These are phyloP conservation scores for Nakaseomyces delphensis DNA, from an alignment of 1,139 yeast genomes.

Conservation along the genomic window DNA sequence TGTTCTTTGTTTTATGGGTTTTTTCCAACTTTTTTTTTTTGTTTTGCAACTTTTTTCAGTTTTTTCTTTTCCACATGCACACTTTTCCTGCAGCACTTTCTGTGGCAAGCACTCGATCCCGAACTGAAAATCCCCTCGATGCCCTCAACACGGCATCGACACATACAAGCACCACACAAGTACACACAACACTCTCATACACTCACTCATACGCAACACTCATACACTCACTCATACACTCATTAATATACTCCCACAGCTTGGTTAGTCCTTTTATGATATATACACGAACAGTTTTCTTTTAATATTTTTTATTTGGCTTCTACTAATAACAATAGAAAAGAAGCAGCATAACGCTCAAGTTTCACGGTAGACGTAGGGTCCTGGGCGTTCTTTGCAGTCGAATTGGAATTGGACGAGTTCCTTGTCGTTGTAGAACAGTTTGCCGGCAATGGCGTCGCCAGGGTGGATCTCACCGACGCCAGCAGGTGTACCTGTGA, in stretches of 20 bases:
- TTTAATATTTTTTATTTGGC: not conserved
- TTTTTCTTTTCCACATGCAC: not conserved
- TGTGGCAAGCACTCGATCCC: not conserved
- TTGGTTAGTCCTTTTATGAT: too few species aligned
- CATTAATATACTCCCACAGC: too few species aligned
- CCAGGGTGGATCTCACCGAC: slow-evolving; percentile 79
- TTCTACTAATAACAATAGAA: too few species aligned
- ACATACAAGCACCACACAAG: not conserved
- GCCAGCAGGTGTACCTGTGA: slow-evolving; percentile 98
- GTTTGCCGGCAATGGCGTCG: slow-evolving; percentile 59
- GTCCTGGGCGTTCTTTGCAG: slow-evolving; percentile 68
- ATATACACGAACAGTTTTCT: too few species aligned
- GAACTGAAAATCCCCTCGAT: not conserved
- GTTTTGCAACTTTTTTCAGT: not conserved
- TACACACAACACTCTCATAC: too few species aligned
- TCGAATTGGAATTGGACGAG: slow-evolving; percentile 48
- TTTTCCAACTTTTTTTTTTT: not conserved
- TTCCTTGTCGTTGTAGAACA: slow-evolving; percentile 46
- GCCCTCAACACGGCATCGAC: slow-evolving; percentile 1
- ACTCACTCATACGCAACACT: too few species aligned
- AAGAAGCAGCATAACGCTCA: too few species aligned
- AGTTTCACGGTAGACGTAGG: slow-evolving; percentile 57
- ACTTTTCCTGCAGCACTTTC: not conserved
- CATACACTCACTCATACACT: too few species aligned
- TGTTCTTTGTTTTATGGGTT: too few species aligned